These are phyloP conservation scores for Talaromyces sp. DNA, from an alignment of 2,329 filamentous ascomycete genomes.

Conservation along the genomic window DNA sequence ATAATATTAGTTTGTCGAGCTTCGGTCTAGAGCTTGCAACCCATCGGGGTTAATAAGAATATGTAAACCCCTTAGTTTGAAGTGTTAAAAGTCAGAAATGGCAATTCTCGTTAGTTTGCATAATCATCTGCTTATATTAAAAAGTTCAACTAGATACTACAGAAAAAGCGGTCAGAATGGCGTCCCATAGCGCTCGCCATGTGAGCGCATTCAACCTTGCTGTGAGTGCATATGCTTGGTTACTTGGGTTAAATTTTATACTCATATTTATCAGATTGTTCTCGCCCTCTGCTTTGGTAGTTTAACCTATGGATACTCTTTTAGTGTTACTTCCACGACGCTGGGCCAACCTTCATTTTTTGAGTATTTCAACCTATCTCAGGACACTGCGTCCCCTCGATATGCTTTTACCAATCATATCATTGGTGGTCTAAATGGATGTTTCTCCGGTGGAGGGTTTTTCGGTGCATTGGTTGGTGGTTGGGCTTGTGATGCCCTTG, in stretches of 20 bases:
- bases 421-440: slow-evolving; percentile 7
- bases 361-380: slow-evolving; percentile 2
- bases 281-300: slow-evolving; percentile 1
- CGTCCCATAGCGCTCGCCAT: neutral
- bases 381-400: neutral
- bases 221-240: neutral
- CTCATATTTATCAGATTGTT: slow-evolving; percentile 5
- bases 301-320: slow-evolving; percentile 7
- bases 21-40: neutral
- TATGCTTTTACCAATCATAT: slow-evolving; percentile 8
- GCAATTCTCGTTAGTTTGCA: neutral
- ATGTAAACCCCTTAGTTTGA: neutral
- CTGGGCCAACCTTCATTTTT: slow-evolving; percentile 6
- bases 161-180: neutral
- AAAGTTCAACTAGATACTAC: neutral
- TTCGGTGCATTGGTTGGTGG: slow-evolving; percentile 14
- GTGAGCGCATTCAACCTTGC: neutral
- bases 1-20: neutral
- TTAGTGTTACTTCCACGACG: slow-evolving; percentile 3
- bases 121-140: neutral
- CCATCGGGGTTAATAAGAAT: neutral
- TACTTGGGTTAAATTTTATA: neutral
- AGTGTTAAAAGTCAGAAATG: neutral
- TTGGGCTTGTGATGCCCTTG: slow-evolving; percentile 15
- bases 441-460: slow-evolving; percentile 12